Base-by-base conservation (phyloP, 2,329 filamentous ascomycete species). In the Rutstroemia sp. region DNA sequence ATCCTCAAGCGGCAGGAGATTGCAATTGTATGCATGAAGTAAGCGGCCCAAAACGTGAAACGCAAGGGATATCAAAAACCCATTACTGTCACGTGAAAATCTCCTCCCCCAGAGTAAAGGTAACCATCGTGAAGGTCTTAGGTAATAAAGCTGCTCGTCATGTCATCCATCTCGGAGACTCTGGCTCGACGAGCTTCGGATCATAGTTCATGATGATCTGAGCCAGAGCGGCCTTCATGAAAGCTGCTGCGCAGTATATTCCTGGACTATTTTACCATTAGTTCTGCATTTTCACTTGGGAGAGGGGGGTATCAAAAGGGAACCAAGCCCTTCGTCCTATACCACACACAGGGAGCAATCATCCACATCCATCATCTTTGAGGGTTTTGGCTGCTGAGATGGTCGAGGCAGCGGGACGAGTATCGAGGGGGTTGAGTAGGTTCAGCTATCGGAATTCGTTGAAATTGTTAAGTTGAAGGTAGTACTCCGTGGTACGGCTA, bases 201-300 rank as follows among this genome's bases (percentile, higher is more conserved):
- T 51, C 36, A 25, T 51, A 51, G 5, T 39, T 42, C 9, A 36
- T 5, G 38, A 51, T 51, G 14, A 51, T 3, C 21, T 44, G 21
- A 8, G 34, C 49, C 1, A 44, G 5, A 6, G 44, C n/a, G 3
- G 27, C 21, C 17, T 51, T 44, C 34, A 44, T 38, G 9, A 54
- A 17, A 6, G 38, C 56, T 19, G 50, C 5, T n/a, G 50, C 45
- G 45, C 54, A 54, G 23, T 27, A 57, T 36, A 50, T 45, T 14
- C 50, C 50, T 9, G 45, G 56, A 14, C 44, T 54, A 21, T 21
- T 6, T 17, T 46, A 25, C 9, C 39, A 9, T 6, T 8, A 42
- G 39, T 8, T n/a, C 14, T 42, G 5, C 2, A 14, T 10, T 14
- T 42, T 10, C 17, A 42, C 5, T 42, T 42, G 4, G 5, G 39